These are phyloP conservation scores for Crassisporium funariophilum DNA, from an alignment of 768 basidiomycete genomes.

Conservation along the genomic window DNA sequence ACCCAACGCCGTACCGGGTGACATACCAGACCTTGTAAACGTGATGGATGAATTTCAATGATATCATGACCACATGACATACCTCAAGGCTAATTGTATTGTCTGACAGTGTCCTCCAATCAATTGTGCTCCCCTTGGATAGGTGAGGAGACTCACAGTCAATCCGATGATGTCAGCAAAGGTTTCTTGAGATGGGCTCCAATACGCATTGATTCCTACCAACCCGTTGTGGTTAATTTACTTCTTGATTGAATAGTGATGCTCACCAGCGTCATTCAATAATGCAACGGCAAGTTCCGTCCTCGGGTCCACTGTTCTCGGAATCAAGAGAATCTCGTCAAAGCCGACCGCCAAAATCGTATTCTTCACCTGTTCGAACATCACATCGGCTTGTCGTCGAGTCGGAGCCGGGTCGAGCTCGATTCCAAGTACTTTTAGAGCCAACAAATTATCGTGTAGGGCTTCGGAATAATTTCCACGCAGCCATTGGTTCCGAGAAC, in stretches of 20 bases:
- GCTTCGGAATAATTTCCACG: constrained; percentile 58
- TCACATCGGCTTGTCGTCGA: constrained; percentile 54
- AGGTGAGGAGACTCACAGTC: constrained; percentile 53
- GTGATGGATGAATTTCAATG: neutral
- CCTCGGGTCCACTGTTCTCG: constrained; percentile 58
- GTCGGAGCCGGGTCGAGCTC: constrained; percentile 58
- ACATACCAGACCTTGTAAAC: constrained; percentile 58
- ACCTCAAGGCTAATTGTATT: constrained; percentile 66
- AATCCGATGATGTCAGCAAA: constrained; percentile 67
- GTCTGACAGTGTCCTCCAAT: too few species aligned
- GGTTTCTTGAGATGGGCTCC: constrained; percentile 57
- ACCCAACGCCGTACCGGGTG: constrained; percentile 67
- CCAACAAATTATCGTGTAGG: constrained; percentile 57
- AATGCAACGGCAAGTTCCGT: constrained; percentile 66
- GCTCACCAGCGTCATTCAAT: constrained; percentile 67
- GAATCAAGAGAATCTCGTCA: constrained; percentile 65
- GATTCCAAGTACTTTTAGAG: constrained; percentile 62
- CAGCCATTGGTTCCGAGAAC: constrained; percentile 66
- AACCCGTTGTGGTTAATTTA: neutral
- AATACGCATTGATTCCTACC: constrained; percentile 69
- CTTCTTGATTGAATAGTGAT: neutral
- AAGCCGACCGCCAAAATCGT: constrained; percentile 72
- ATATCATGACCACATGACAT: constrained; percentile 1
- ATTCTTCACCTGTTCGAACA: constrained; percentile 72
- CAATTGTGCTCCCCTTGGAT: too few species aligned